Base-by-base conservation (phyloP, 352 stramenopile species). In the Pythium scleroteichum region DNA sequence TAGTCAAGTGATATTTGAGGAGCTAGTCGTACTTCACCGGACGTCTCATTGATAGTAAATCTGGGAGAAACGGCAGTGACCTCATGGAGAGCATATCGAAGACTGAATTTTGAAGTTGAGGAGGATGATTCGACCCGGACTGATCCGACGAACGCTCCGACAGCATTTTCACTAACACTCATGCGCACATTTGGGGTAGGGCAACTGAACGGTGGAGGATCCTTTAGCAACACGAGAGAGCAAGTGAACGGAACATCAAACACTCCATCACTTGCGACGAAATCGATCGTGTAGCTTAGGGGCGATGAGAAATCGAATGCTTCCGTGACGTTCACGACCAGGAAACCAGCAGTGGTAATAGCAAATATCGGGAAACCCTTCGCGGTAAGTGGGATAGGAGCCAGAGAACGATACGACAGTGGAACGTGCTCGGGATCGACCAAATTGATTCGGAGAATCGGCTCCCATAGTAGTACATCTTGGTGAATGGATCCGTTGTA, bases 41-140 rank as follows among this genome's bases (percentile, higher is more conserved):
- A 80, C 2, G 63, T 73, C 0, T 17, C 26, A 50, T 84, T 74
- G 1, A 87, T 22, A 6, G 66, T 69, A 48, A 87, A 87, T 1
- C 24, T 19, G 1, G 52, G 33, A 8, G 45, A 48, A 8, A 32
- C n/a, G 0, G 54, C 6, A 3, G 49, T 20, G n/a, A 3, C 20
- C 4, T 33, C 41, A 3, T 62, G 20, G 0, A 62, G 44, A 50
- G 40, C 19, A 16, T 27, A 60, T 2, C 22, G 50, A 24, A 32
- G 8, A 17, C n/a, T 27, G 3, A 44, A 19, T 10, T 46, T 24
- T 10, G 24, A 23, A 22, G 22, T 29, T 26, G 53, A 1, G 4
- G 2, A 22, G 20, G 39, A 27, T 1, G 49, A 35, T 16, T 29
- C 16, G 3, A 65, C 32, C 2, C 16, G 16, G 5, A 60, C 46